Conservation (phyloP, 2,329 filamentous ascomycete genomes). For the Myriosclerotinia duriaeana region DNA sequence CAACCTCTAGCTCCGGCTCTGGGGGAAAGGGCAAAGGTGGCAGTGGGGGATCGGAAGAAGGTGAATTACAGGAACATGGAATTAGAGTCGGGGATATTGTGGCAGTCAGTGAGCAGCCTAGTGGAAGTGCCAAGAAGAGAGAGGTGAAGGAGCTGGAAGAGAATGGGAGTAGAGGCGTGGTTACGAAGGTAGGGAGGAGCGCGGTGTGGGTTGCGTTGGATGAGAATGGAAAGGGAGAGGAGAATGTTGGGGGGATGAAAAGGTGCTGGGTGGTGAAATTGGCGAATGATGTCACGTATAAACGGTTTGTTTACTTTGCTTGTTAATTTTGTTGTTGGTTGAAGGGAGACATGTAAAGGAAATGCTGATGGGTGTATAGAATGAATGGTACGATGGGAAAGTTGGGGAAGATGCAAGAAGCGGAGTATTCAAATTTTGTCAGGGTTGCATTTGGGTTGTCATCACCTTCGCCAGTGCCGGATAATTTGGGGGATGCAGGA, state of each 20-base stretch:
- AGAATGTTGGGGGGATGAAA: conserved; percentile 40
- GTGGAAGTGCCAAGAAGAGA: conserved; percentile 58
- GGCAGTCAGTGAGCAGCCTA: conserved; percentile 70
- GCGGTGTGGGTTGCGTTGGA: conserved; percentile 68
- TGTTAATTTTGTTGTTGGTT: background rate
- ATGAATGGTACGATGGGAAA: conserved; percentile 65
- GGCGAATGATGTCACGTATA: conserved; percentile 67
- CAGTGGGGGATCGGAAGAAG: conserved; percentile 45
- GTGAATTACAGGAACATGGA: conserved; percentile 71
- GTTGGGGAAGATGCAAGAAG: conserved; percentile 56
- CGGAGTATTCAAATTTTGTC: conserved; percentile 60
- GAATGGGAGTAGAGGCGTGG: conserved; percentile 68
- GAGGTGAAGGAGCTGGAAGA: conserved; percentile 70
- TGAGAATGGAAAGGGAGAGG: conserved; percentile 54
- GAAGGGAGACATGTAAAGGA: background rate
- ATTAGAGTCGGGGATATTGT: conserved; percentile 77
- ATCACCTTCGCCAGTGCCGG: conserved; percentile 50
- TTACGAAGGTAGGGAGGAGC: conserved; percentile 60
- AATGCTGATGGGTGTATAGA: conserved; percentile 43
- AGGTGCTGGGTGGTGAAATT: conserved; percentile 65
- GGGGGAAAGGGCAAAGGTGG: conserved; percentile 17
- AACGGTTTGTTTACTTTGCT: conserved; percentile 37
- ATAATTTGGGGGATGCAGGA: conserved; percentile 47
- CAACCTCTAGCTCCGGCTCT: conserved; percentile 45
- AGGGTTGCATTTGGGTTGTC: conserved; percentile 62